Percentiles rank a stretch among this genome's conserved stretches.
phyloP scores from a whole-genome alignment of 106 monocot genomes.

The Xerophyta viscosa region DNA sequence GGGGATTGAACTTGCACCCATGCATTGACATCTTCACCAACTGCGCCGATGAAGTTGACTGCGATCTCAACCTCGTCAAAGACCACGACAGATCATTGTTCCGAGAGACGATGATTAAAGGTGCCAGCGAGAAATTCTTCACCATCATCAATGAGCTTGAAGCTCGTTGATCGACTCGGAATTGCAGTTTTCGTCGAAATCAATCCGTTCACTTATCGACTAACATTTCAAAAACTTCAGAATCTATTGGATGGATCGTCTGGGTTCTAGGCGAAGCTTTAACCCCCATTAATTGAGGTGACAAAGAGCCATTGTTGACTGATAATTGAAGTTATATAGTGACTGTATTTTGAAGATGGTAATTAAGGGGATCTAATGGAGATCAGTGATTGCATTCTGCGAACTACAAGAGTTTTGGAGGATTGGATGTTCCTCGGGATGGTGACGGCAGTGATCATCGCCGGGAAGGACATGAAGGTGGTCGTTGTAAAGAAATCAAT shows the following conservation, averaged over 20 bases:
- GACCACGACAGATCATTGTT: conserved; percentile 75
- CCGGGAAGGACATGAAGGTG: conserved; percentile 40
- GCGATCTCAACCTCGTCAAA: conserved; percentile 69
- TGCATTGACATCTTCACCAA: conserved; percentile 71
- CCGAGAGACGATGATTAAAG: conserved; percentile 93
- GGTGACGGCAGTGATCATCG: conserved; percentile 62
- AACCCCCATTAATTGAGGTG: conserved; percentile 22
- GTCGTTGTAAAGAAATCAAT: too few species aligned
- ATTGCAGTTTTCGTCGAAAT: conserved; percentile 68
- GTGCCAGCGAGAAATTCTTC: conserved; percentile 46
- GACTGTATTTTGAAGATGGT: conserved; percentile 64
- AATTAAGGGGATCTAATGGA: conserved; percentile 40
- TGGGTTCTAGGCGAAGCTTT: conserved; percentile 47
- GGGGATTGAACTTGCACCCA: conserved; percentile 27
- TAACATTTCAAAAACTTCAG: conserved; percentile 29
- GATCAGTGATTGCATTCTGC: conserved; percentile 52
- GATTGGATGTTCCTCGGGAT: conserved; percentile 87
- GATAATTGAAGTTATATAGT: conserved; percentile 77
- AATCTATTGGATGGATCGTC: conserved; percentile 20
- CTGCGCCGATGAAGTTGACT: conserved; percentile 89
- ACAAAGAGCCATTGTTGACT: conserved; percentile 40
- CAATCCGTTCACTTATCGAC: conserved; percentile 46
- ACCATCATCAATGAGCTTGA: conserved; percentile 77
- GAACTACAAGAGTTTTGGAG: conserved; percentile 78
- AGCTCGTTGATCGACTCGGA: conserved; percentile 51